Evolutionary conservation across 2,329 filamentous ascomycete genomes (phyloP).

Genomic region (Fusarium citri): DNA sequence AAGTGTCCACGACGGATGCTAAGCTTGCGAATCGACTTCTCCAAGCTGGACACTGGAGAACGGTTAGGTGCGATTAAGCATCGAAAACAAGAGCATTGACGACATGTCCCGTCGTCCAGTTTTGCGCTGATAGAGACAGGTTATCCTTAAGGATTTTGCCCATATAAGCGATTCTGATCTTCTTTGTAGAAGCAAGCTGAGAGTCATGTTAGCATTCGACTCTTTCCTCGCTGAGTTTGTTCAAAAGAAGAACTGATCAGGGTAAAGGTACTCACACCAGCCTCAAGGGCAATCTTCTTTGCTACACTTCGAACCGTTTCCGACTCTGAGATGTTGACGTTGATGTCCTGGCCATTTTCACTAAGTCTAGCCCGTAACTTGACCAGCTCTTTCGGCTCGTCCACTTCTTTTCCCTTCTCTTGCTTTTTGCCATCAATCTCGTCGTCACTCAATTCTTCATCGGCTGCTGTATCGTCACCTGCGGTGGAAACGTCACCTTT

Average conservation of each 20-base stretch:
- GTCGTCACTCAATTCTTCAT: constrained; percentile 55
- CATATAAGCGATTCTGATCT: constrained; percentile 80
- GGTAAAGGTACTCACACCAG: constrained; percentile 63
- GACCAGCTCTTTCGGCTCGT: constrained; percentile 65
- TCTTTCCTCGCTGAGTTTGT: not conserved
- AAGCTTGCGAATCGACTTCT: not conserved
- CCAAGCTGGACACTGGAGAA: not conserved
- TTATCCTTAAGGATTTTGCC: constrained; percentile 82
- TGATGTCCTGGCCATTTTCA: constrained; percentile 73
- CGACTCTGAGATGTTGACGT: constrained; percentile 65
- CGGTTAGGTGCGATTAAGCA: constrained; percentile 48
- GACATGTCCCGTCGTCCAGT: constrained; percentile 80
- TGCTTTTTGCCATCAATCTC: constrained; percentile 58
- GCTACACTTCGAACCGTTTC: constrained; percentile 75
- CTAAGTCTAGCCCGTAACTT: constrained; percentile 73
- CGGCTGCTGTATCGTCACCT: constrained; percentile 55
- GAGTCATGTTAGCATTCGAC: constrained; percentile 14
- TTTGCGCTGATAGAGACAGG: constrained; percentile 72
- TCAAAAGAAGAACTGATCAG: not conserved
- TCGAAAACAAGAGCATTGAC: constrained; percentile 80
- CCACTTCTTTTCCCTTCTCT: constrained; percentile 70
- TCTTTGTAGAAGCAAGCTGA: constrained; percentile 68
- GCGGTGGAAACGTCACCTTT: constrained; percentile 52
- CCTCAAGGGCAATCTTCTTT: constrained; percentile 71
- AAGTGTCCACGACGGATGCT: not conserved